These are phyloP conservation scores for Gaertneriomyces semiglobifer DNA, from an alignment of 192 early-diverging fungal species.

Conservation along the genomic window DNA sequence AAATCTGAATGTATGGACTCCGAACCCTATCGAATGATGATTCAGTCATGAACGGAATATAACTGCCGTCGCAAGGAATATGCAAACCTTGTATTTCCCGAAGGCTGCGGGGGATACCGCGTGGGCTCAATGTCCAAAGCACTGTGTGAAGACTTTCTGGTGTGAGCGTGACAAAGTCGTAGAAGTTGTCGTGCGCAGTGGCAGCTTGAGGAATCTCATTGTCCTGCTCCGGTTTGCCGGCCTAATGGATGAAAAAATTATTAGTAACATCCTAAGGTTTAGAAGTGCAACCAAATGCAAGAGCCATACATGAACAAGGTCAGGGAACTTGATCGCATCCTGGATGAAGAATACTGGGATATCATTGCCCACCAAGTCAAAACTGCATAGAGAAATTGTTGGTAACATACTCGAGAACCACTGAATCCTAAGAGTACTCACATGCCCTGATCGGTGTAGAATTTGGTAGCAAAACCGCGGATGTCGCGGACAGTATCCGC, in stretches of 20 bases:
- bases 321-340: conserved; percentile 68
- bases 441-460: conserved; percentile 73
- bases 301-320: conserved; percentile 24
- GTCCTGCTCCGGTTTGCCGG: conserved; percentile 75
- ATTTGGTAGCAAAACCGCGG: conserved; percentile 79
- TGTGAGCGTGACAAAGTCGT: conserved; percentile 75
- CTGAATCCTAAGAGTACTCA: neutral
- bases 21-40: conserved; percentile 42
- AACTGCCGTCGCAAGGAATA: too few species aligned
- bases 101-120: conserved; percentile 70
- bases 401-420: conserved; percentile 25
- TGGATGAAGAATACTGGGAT: conserved; percentile 81
- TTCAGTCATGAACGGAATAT: too few species aligned
- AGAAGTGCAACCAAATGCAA: too few species aligned
- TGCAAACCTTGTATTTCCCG: conserved; percentile 66
- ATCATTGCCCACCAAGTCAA: conserved; percentile 84
- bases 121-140: conserved; percentile 71
- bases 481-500: conserved; percentile 77
- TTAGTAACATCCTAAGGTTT: too few species aligned
- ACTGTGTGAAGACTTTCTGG: conserved; percentile 77
- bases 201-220: conserved; percentile 67
- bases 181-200: conserved; percentile 60
- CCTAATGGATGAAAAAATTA: conserved; percentile 36
- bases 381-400: conserved; percentile 54
- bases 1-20: conserved; percentile 70